A percentile compares a stretch with the other conserved stretches of the same genome.
These are phyloP conservation scores for Eimeria acervulina DNA, from an alignment of 169 alveolate genomes.

Conservation along the genomic window DNA sequence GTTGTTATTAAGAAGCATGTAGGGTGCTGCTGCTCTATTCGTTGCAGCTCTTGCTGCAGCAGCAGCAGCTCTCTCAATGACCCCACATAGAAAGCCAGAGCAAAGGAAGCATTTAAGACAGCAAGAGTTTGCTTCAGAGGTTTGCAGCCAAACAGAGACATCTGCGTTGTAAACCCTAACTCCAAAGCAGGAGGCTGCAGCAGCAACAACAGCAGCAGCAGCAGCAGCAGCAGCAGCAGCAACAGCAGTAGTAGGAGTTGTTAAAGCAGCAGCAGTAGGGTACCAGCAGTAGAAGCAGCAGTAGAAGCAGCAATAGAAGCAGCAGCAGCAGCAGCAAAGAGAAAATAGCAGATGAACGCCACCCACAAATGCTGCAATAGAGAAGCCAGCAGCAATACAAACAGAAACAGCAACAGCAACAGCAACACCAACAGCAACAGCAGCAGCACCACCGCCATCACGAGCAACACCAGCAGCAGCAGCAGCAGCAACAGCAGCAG, in stretches of 20 bases:
- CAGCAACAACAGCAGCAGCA: not conserved
- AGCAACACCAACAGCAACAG: not conserved
- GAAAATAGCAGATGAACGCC: no score
- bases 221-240: conserved; percentile 19
- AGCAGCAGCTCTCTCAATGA: not conserved
- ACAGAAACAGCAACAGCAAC: no score
- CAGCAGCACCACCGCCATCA: not conserved
- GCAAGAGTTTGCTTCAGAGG: not conserved
- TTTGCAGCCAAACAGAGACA: conserved; percentile 29
- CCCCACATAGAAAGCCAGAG: conserved; percentile 68
- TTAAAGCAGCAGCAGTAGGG: not conserved
- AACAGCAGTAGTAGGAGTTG: not conserved
- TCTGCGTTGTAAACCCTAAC: conserved; percentile 45
- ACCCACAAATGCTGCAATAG: no score
- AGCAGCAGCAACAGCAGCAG: conserved; percentile 15
- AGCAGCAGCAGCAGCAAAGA: no score
- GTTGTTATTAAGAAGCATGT: not conserved
- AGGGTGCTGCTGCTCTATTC: conserved; percentile 38
- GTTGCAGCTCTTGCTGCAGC: conserved; percentile 23
- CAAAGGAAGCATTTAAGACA: conserved; percentile 41
- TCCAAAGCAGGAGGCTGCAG: conserved; percentile 75
- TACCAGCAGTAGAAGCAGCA: no score
- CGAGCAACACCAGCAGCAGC: conserved; percentile 8
- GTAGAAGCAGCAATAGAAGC: no score
- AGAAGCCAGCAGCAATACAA: no score